Evolutionary conservation across 352 stramenopile genomes (phyloP).

Genomic region (Blastocystis sp.): DNA sequence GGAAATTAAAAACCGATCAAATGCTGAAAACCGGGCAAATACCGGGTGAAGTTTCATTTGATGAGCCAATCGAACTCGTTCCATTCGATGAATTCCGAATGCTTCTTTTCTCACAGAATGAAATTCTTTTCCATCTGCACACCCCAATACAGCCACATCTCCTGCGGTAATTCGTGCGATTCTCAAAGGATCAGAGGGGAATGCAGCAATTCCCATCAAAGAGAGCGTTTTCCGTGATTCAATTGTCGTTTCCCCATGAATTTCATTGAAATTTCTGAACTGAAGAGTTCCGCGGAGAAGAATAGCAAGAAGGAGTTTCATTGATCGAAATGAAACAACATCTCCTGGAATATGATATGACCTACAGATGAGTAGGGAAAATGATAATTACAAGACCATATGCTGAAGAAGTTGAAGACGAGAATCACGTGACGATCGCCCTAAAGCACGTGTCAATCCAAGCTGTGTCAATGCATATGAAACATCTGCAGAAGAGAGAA

Average conservation of each 20-base stretch:
- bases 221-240: background rate
- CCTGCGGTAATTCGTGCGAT: background rate
- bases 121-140: background rate
- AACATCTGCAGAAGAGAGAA: background rate
- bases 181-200: background rate
- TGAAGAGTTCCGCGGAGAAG: background rate
- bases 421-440: background rate
- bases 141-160: background rate
- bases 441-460: background rate
- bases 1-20: background rate
- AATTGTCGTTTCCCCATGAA: background rate
- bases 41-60: background rate
- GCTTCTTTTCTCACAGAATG: background rate
- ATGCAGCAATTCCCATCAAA: background rate
- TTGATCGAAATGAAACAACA: background rate
- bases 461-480: background rate
- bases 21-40: background rate
- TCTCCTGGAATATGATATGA: background rate
- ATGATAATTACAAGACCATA: background rate
- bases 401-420: background rate
- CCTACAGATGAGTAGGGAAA: background rate
- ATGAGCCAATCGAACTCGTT: background rate
- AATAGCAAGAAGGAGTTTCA: background rate
- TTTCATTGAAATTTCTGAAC: background rate
- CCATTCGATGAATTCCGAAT: background rate